Evolutionary conservation across 148 eudicot species (phyloP).

Genomic region (Nepenthes gracilis): DNA sequence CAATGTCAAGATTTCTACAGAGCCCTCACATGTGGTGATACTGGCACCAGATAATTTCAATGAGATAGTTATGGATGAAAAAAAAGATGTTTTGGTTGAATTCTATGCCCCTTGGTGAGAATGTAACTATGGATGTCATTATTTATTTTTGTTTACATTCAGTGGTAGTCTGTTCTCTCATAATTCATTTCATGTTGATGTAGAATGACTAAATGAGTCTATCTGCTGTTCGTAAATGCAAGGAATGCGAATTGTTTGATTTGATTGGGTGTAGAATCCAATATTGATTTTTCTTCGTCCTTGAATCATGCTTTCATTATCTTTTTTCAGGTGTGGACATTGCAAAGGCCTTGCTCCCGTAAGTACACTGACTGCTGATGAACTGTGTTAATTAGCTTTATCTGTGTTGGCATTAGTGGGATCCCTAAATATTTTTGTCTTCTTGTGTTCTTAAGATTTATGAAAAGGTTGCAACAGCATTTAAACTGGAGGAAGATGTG

Average conservation of each 20-base stretch:
- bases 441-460: conserved; percentile 39
- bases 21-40: conserved; percentile 71
- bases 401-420: background rate
- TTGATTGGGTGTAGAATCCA: conserved; percentile 1
- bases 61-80: conserved; percentile 70
- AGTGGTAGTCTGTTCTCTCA: background rate
- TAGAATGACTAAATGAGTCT: background rate
- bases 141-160: background rate
- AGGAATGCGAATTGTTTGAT: background rate
- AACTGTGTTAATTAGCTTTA: conserved; percentile 2
- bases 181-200: background rate
- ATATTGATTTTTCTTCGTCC: background rate
- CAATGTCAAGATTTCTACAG: conserved; percentile 75
- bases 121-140: conserved; percentile 1
- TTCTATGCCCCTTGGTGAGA: conserved; percentile 96
- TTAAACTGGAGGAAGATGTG: conserved; percentile 63
- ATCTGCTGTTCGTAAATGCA: background rate
- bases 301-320: conserved; percentile 1
- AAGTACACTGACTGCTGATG: conserved; percentile 21
- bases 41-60: conserved; percentile 72
- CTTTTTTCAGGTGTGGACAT: conserved; percentile 82
- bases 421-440: conserved; percentile 2
- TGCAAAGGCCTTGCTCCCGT: conserved; percentile 98
- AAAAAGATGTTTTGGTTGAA: conserved; percentile 84
- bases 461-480: conserved; percentile 88